A percentile compares a stretch with the other conserved stretches of the same genome.
Evolutionary conservation across 208 protist species (phyloP).

Genomic region (Acanthamoeba divionensis): DNA sequence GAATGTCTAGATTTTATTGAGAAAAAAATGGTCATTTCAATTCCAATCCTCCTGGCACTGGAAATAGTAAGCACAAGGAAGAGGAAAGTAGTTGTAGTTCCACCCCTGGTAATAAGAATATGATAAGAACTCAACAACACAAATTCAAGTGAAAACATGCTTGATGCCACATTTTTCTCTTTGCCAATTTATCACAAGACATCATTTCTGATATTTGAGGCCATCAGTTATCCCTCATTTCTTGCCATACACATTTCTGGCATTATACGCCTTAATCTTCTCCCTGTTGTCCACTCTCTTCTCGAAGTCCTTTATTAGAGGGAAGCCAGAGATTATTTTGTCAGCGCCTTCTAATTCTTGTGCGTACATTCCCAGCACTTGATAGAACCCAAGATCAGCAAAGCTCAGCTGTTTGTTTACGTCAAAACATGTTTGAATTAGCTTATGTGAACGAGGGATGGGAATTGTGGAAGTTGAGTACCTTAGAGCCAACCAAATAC

Average conservation of each 20-base stretch:
- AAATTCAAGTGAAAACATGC: too few species aligned
- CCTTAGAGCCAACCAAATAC: slow-evolving; percentile 9
- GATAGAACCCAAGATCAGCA: neutral
- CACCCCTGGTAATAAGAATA: too few species aligned
- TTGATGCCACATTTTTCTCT: too few species aligned
- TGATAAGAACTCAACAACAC: too few species aligned
- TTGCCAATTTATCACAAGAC: too few species aligned
- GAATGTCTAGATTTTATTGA: too few species aligned
- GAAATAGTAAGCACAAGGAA: too few species aligned
- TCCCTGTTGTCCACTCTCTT: neutral
- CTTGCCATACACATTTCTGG: neutral
- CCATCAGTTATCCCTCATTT: too few species aligned
- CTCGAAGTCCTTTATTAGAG: neutral
- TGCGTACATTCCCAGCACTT: neutral
- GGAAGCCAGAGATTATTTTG: neutral
- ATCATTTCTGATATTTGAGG: too few species aligned
- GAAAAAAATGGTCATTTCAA: too few species aligned
- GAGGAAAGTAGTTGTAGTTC: too few species aligned
- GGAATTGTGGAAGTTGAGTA: neutral
- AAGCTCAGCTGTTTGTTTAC: neutral
- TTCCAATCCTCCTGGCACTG: too few species aligned
- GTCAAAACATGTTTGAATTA: neutral
- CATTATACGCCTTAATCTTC: neutral
- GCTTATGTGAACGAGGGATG: neutral
- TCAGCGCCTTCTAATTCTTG: neutral